Base-by-base conservation (phyloP, 441 rosid species). In the Adansonia rubrostipa region DNA sequence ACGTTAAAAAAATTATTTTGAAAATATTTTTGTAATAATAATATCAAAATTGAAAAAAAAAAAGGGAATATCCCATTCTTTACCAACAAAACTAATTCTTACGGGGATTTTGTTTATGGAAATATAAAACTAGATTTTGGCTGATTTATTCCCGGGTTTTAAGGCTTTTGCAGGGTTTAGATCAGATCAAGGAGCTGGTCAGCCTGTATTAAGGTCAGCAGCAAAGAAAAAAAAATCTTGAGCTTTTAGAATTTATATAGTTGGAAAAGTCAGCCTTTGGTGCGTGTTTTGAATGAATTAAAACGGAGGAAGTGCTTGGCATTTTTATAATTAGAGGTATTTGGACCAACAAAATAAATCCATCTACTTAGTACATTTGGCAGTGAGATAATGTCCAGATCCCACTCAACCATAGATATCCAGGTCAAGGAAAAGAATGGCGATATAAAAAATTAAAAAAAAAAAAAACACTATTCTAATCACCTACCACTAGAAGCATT, bases 331-430 rank as follows among this genome's bases (percentile, higher is more conserved):
- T 44, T 44, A 44, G 47, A 44, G 47, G 47, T 44, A 10, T 60
- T 60, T 60, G 64, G 64, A 22, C 64, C 64, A 60, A 5, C 65
- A 60, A 9, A 56, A 56, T 56, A n/a, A 56, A 51, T 51, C 56
- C 14, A 20, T 20, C 11, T 24, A 10, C 65, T 20, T 60, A 10
- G 40, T 60, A 22, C 65, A 60, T 4, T 22, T 60, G 65, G 65
- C 40, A 60, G 64, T 60, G 64, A 60, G 64, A 60, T 60, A 2
- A 57, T 57, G 11, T 58, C 33, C 9, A 7, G 47, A 44, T 44
- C 63, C 63, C 63, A 58, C 63, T 58, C 13, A 58, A 58, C 33
- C 9, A 51, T 15, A 13, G n/a, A 4, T 6, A 44, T 6, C 47
- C 47, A 44, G 4, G 47, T 44, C 47, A 44, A 6, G 47, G 47